Evolutionary conservation across 2,329 filamentous ascomycete species (phyloP).

Genomic region (Dendrostoma leiphaemia): DNA sequence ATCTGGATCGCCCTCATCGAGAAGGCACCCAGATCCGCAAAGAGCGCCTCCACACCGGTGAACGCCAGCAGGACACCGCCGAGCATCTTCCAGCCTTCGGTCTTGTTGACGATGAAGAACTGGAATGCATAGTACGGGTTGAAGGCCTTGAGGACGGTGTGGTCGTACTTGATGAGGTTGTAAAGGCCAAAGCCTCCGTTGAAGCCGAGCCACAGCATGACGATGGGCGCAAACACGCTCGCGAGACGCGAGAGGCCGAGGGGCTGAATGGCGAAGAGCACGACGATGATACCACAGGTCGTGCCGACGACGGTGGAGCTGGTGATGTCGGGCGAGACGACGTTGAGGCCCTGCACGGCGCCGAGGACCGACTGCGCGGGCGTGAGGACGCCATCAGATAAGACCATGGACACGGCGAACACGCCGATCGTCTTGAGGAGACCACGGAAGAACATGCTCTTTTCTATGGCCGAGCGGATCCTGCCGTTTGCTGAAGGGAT

Average conservation of each 20-base stretch:
- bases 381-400: slow-evolving; percentile 61
- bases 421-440: slow-evolving; percentile 61
- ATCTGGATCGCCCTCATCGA: slow-evolving; percentile 66
- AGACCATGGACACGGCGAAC: slow-evolving; percentile 63
- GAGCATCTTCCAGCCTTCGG: slow-evolving; percentile 60
- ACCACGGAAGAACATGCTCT: slow-evolving; percentile 47
- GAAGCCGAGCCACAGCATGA: slow-evolving; percentile 63
- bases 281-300: slow-evolving; percentile 60
- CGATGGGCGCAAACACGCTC: slow-evolving; percentile 59
- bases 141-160: slow-evolving; percentile 53
- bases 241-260: slow-evolving; percentile 60
- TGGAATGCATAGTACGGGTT: slow-evolving; percentile 57
- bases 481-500: slow-evolving; percentile 48
- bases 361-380: slow-evolving; percentile 67
- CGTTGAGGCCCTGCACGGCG: slow-evolving; percentile 61
- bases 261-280: slow-evolving; percentile 62
- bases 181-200: slow-evolving; percentile 64
- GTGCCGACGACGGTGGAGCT: slow-evolving; percentile 59
- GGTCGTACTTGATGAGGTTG: slow-evolving; percentile 49
- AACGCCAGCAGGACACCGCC: slow-evolving; percentile 72
- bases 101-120: slow-evolving; percentile 57
- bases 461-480: slow-evolving; percentile 56
- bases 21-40: slow-evolving; percentile 74
- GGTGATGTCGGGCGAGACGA: slow-evolving; percentile 53
- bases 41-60: slow-evolving; percentile 72